These are phyloP conservation scores for Botrytis deweyae DNA, from an alignment of 2,329 filamentous ascomycete species.

Conservation along the genomic window DNA sequence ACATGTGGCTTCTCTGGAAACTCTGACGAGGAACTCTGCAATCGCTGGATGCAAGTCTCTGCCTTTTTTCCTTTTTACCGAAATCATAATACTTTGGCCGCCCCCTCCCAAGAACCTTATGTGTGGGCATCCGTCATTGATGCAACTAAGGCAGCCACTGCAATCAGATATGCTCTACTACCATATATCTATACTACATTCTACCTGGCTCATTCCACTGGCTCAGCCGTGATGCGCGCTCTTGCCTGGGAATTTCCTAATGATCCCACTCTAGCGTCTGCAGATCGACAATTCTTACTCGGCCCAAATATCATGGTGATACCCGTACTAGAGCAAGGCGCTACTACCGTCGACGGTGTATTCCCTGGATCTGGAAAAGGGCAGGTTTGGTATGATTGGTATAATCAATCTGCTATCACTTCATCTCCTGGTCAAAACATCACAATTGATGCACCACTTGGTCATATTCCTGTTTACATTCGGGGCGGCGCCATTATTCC, in stretches of 20 bases:
- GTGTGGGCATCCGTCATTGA: conserved; percentile 64
- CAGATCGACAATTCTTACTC: conserved; percentile 71
- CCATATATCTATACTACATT: conserved; percentile 77
- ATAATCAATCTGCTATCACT: conserved; percentile 59
- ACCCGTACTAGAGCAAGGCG: conserved; percentile 64
- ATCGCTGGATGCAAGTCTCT: conserved; percentile 69
- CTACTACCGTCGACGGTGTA: conserved; percentile 59
- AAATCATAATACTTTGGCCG: conserved; percentile 67
- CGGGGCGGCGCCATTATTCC: conserved; percentile 68
- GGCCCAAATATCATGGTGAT: conserved; percentile 65
- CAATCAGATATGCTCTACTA: conserved; percentile 67
- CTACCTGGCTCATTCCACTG: conserved; percentile 62
- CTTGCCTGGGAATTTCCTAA: conserved; percentile 73
- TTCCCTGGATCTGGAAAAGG: conserved; percentile 64
- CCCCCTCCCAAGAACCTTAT: conserved; percentile 69
- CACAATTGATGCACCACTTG: conserved; percentile 59
- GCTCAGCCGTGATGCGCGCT: conserved; percentile 70
- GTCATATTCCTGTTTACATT: conserved; percentile 70
- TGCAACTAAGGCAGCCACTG: conserved; percentile 65
- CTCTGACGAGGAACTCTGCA: conserved; percentile 66
- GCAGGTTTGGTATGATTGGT: conserved; percentile 77
- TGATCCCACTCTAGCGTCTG: conserved; percentile 64
- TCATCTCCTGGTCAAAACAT: conserved; percentile 55
- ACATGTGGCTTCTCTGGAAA: conserved; percentile 71
- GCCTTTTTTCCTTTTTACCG: conserved; percentile 79